Base-by-base conservation (phyloP, 257 asterid genomes). In the Primulina huaijiensis region DNA sequence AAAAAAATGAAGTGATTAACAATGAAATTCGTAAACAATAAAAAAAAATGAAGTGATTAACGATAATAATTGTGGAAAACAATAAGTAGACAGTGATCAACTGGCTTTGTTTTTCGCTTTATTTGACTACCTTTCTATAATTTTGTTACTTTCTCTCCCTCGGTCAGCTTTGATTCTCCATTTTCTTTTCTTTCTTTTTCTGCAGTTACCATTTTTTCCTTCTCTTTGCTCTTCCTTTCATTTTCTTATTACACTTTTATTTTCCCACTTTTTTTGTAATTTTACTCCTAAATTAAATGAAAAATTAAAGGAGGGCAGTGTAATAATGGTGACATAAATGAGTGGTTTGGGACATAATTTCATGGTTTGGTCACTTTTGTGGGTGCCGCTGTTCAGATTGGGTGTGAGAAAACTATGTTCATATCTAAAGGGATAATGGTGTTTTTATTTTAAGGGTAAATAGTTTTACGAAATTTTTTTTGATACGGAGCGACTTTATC, bases 331-430 rank as follows among this genome's bases (percentile, higher is more conserved):
- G 34, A 58, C 67, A 73, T 38, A 56, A 64, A 31, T 34, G 61
- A 64, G 66, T 50, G 40, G 65, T 52, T 63, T 16, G 40, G 57
- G 21, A 30, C 57, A 55, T 72, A 35, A 40, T 58, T 23, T 31
- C 46, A 57, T 43, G 10, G 64, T 55, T 72, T n/a, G n/a, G n/a
- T n/a, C n/a, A n/a, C n/a, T n/a, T n/a, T 67, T 31, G 68, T 57
- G 34, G 69, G 20, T 14, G 16, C 10, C 23, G 69, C 30, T 43
- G 25, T 33, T 50, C 29, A 56, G 30, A 31, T 30, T 70, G 12
- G 72, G 79, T 27, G 30, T 27, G 30, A 27, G 3, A 27, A 27
- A 27, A 27, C 30, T 27, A 27, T 2, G 30, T 27, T 2, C 30
- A 27, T 27, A 27, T 27, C 3, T 27, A 27, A 27, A 3, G 30